These are phyloP conservation scores for Bolboschoenus planiculmis DNA, from an alignment of 176 grass and related monocot species.

Conservation along the genomic window DNA sequence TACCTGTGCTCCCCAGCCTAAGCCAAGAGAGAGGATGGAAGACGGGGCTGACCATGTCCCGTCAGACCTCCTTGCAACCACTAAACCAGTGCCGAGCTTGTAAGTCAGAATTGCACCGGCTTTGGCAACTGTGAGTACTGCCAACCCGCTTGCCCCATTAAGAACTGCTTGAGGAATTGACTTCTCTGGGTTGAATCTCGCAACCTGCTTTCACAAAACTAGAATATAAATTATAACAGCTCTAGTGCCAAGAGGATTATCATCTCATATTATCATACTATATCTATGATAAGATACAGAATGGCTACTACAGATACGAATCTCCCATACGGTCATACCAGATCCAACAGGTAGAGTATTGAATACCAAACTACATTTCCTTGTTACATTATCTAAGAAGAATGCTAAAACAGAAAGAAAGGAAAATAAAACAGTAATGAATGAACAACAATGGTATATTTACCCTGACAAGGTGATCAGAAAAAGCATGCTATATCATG, in stretches of 20 bases:
- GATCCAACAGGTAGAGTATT: background rate
- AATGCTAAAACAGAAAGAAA: background rate
- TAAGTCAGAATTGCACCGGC: constrained; percentile 81
- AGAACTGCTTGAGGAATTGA: constrained; percentile 72
- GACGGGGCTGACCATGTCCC: constrained; percentile 89
- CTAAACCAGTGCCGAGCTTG: constrained; percentile 80
- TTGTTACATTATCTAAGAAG: background rate
- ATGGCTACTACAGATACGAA: background rate
- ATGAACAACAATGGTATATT: background rate
- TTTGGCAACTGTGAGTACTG: constrained; percentile 76
- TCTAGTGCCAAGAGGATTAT: background rate
- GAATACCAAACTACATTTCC: background rate
- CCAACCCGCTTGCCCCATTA: constrained; percentile 71
- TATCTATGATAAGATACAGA: background rate
- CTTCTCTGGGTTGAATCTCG: constrained; percentile 64
- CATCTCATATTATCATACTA: background rate
- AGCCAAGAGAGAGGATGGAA: constrained; percentile 59
- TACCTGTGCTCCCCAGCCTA: constrained; percentile 97
- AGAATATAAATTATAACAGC: constrained; percentile 26
- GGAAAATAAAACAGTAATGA: background rate
- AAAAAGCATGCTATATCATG: background rate
- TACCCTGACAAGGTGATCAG: background rate
- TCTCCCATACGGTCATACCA: background rate
- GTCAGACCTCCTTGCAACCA: constrained; percentile 67
- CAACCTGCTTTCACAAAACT: constrained; percentile 37